Evolutionary conservation across 495 filamentous ascomycete genomes (phyloP), one percentile per base, ranked within the genome.

Genomic region (Hypomontagnella monticulosa): DNA sequence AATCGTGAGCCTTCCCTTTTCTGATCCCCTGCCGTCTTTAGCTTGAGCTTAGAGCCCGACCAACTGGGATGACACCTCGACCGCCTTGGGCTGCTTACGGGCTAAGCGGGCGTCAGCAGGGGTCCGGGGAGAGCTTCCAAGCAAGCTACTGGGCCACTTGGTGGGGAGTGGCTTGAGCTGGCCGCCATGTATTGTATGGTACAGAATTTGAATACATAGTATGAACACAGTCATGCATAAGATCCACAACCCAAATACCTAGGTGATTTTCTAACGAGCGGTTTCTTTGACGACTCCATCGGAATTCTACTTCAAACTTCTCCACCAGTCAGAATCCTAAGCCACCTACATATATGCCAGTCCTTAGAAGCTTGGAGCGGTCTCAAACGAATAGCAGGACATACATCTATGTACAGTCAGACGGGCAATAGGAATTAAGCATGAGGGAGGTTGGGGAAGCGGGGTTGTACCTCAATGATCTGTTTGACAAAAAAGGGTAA

Each of bases 1-100:
- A 60, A 55, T 59, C 48, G 33, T 62, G 11, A 36, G n/a, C 63
- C 33, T 60, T 14, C 55, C 56, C 51, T 53, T 61, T 54, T 52
- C 23, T 58, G 37, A 44, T 30, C 49, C 51, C 52, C 62, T 57
- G 64, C 43, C 16, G 18, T 19, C 37, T 32, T 50, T 57, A 56
- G 60, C 52, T 63, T 63, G 3, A 3, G 41, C 49, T 60, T 60
- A 56, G 65, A 63, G 65, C 65, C 65, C 65, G 65, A 68, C 54
- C 59, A 63, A 63, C 65, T 68, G 65, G 65, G 65, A 68, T 68
- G 65, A 68, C 65, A 68, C 48, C 55, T 67, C 41, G 59, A 63
- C 65, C 48, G 59, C 65, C 65, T 59, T 48, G 32, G 65, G 43
- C 59, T 62, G 64, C 54, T 63, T 55, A 63, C 37, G 43, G 55